Evolutionary conservation across 306 rosid genomes (phyloP).

Genomic region (Vigna trinervia): DNA sequence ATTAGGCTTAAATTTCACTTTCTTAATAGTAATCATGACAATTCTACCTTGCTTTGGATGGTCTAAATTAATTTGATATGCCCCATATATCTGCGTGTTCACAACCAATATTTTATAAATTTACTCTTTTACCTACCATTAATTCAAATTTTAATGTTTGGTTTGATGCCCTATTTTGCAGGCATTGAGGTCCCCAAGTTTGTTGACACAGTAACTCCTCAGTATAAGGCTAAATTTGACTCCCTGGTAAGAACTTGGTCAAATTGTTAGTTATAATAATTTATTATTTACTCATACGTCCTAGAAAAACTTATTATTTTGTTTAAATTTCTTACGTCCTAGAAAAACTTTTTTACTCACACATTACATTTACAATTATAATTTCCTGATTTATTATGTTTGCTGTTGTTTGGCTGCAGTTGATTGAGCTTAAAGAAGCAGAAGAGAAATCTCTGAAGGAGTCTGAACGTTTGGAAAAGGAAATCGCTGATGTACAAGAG

Average conservation of each 20-base stretch:
- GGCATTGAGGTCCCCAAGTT: conserved; percentile 93
- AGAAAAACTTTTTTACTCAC: not conserved
- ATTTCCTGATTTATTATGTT: not conserved
- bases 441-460: conserved; percentile 83
- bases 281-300: no score
- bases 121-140: not conserved
- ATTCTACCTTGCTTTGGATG: not conserved
- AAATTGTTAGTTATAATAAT: not conserved
- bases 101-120: not conserved
- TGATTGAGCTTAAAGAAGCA: conserved; percentile 92
- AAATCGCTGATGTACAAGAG: conserved; percentile 79
- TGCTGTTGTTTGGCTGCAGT: conserved; percentile 52
- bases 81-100: not conserved
- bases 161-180: conserved; percentile 45
- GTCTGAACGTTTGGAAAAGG: conserved; percentile 94
- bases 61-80: not conserved
- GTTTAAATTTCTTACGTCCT: not conserved
- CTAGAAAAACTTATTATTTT: not conserved
- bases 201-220: conserved; percentile 93
- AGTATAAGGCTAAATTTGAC: conserved; percentile 89
- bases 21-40: no score
- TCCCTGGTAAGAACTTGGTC: conserved; percentile 60
- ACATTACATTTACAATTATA: not conserved
- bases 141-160: conserved; percentile 20
- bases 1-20: no score